These are phyloP conservation scores for Neurospora tetrasperma DNA, from an alignment of 495 filamentous ascomycete species.

Conservation along the genomic window DNA sequence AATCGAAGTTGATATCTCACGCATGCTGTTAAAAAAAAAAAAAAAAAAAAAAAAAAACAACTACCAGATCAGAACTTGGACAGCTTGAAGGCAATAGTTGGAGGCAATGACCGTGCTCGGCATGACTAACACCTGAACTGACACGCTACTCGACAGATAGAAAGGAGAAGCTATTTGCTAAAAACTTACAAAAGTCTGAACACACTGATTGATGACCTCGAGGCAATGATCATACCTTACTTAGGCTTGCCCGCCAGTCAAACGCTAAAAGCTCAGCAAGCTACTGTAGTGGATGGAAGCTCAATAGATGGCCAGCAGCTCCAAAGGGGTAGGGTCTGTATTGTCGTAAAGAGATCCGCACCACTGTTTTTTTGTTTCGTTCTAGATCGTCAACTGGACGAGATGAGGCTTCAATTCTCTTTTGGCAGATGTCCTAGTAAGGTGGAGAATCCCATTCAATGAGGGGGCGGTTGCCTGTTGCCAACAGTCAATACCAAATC, in stretches of 20 bases:
- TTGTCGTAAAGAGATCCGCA: neutral
- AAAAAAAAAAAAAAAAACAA: too few relatives aligned
- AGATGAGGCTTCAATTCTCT: neutral
- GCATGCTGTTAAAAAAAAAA: neutral
- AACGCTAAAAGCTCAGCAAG: neutral
- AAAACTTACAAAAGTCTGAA: neutral
- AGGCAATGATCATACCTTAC: neutral
- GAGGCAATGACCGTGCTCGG: neutral
- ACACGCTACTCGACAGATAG: neutral
- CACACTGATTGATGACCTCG: neutral
- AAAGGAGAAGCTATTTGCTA: neutral
- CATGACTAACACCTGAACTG: neutral
- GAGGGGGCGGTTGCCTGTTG: neutral
- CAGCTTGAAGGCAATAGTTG: neutral
- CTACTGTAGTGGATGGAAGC: neutral
- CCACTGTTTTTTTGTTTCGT: neutral
- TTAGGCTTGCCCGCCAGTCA: conserved; percentile 9
- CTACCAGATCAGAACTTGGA: neutral
- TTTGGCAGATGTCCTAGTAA: neutral
- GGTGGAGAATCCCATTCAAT: neutral
- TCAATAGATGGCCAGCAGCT: neutral
- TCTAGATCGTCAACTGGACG: neutral
- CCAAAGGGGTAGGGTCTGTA: neutral
- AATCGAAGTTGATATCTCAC: neutral
- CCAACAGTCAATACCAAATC: too few relatives aligned